Evolutionary conservation across 805 yeast species (phyloP).

Genomic region (Pichia pseudocactophila): DNA sequence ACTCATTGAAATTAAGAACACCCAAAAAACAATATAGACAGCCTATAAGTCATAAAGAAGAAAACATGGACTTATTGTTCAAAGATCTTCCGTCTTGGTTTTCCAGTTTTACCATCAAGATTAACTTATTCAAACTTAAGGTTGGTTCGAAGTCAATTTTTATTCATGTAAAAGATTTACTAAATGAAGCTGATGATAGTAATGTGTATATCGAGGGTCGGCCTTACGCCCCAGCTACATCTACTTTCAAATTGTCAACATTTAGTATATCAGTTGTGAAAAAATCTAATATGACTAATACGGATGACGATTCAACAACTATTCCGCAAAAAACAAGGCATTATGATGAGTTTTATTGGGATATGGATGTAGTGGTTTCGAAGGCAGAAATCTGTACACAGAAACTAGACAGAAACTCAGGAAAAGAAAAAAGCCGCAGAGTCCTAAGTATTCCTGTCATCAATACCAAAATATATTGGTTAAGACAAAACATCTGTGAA

Average conservation of each 20-base stretch:
- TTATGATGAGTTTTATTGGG: slow-evolving; percentile 12
- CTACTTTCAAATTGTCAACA: background rate
- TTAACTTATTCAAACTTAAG: slow-evolving; percentile 8
- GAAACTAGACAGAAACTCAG: too few relatives aligned
- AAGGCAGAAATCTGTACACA: slow-evolving; percentile 1
- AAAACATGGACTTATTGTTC: slow-evolving; percentile 17
- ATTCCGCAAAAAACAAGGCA: slow-evolving; percentile 3
- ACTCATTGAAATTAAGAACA: background rate
- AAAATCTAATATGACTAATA: too few relatives aligned
- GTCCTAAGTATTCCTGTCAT: slow-evolving; percentile 7
- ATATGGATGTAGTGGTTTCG: background rate
- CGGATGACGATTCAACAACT: slow-evolving; percentile 3
- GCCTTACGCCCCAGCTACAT: slow-evolving; percentile 5
- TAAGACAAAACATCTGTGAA: slow-evolving; percentile 7
- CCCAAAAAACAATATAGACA: background rate
- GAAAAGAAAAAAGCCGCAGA: slow-evolving; percentile 2
- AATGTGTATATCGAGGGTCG: slow-evolving; percentile 1
- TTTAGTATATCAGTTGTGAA: background rate
- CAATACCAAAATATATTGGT: slow-evolving; percentile 4
- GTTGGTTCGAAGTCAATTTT: slow-evolving; percentile 18
- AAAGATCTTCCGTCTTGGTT: slow-evolving; percentile 29
- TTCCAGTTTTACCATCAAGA: slow-evolving; percentile 18
- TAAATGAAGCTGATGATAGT: slow-evolving; percentile 5
- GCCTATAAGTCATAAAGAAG: background rate
- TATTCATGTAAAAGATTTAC: slow-evolving; percentile 9